Percentiles rank a stretch among this genome's conserved stretches.
Evolutionary conservation across 2,329 filamentous ascomycete genomes (phyloP).

Genomic region (Penicillium concentricum): DNA sequence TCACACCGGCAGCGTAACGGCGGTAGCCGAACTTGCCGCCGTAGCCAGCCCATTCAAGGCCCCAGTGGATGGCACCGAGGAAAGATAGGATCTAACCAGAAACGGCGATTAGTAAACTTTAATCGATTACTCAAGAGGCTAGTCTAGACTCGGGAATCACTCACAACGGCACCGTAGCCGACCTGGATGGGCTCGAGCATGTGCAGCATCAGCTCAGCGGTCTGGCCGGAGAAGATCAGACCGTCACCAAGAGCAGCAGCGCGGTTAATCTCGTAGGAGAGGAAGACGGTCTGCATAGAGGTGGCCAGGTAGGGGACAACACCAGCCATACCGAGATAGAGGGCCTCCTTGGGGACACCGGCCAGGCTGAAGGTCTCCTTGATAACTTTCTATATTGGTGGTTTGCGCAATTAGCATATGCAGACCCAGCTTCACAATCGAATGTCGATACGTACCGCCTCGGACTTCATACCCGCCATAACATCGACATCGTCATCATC

Average conservation of each 20-base stretch:
- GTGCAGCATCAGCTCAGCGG: constrained; percentile 69
- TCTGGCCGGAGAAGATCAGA: constrained; percentile 66
- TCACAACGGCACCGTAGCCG: constrained; percentile 81
- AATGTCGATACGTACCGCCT: constrained; percentile 55
- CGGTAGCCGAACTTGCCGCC: constrained; percentile 67
- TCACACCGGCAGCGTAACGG: constrained; percentile 79
- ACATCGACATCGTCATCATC: constrained; percentile 42
- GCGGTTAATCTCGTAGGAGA: constrained; percentile 79
- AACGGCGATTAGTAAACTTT: constrained; percentile 12
- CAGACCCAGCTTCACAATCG: not conserved
- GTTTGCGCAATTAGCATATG: constrained; percentile 3
- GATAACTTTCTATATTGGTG: constrained; percentile 55
- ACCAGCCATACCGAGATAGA: constrained; percentile 70
- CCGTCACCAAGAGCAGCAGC: constrained; percentile 59
- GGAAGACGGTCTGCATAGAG: constrained; percentile 76
- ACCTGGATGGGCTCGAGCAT: constrained; percentile 83
- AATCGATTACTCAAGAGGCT: not conserved
- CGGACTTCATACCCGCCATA: constrained; percentile 53
- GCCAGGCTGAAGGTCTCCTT: constrained; percentile 67
- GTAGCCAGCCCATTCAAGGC: constrained; percentile 76
- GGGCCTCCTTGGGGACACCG: constrained; percentile 65
- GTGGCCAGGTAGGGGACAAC: constrained; percentile 84
- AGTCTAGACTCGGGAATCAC: constrained; percentile 32
- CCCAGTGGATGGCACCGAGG: constrained; percentile 91
- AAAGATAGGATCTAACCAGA: constrained; percentile 76